A percentile compares a stretch with the other conserved stretches of the same genome.
Evolutionary conservation across 2,329 filamentous ascomycete species (phyloP).

Genomic region (Tolypocladium endophyticum): DNA sequence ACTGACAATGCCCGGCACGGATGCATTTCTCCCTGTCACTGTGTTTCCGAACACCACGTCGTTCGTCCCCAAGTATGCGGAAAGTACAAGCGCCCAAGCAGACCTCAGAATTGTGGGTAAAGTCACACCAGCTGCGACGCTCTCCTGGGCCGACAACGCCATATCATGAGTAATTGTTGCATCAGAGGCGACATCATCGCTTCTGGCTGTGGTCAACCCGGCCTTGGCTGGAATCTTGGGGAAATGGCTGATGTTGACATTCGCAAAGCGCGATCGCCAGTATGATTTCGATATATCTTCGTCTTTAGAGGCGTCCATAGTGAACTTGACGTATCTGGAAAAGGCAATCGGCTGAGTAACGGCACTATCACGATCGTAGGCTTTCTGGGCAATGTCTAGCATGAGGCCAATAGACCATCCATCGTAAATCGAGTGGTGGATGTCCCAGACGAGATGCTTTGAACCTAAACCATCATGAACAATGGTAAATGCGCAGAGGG

Average conservation of each 20-base stretch:
- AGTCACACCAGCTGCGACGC: neutral
- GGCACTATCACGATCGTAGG: constrained; percentile 1
- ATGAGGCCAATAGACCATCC: constrained; percentile 9
- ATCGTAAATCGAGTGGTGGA: constrained; percentile 15
- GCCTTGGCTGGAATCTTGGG: neutral
- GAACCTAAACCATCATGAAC: neutral
- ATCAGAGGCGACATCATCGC: neutral
- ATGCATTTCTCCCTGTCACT: constrained; percentile 12
- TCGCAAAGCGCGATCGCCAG: neutral
- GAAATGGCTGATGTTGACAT: neutral
- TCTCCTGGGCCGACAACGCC: neutral
- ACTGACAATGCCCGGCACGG: constrained; percentile 9
- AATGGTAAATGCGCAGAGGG: neutral
- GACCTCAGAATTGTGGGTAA: constrained; percentile 13
- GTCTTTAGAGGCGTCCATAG: neutral
- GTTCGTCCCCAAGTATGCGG: constrained; percentile 6
- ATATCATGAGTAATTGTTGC: neutral
- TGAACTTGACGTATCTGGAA: constrained; percentile 3
- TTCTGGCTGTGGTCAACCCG: neutral
- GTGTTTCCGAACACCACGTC: constrained; percentile 15
- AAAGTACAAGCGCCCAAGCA: constrained; percentile 15
- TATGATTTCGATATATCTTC: neutral
- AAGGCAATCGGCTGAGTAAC: neutral
- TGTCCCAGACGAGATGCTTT: constrained; percentile 8
- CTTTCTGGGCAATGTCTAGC: neutral